Base-by-base conservation (phyloP, 2,329 filamentous ascomycete genomes). In the Leptodontidium sp. region DNA sequence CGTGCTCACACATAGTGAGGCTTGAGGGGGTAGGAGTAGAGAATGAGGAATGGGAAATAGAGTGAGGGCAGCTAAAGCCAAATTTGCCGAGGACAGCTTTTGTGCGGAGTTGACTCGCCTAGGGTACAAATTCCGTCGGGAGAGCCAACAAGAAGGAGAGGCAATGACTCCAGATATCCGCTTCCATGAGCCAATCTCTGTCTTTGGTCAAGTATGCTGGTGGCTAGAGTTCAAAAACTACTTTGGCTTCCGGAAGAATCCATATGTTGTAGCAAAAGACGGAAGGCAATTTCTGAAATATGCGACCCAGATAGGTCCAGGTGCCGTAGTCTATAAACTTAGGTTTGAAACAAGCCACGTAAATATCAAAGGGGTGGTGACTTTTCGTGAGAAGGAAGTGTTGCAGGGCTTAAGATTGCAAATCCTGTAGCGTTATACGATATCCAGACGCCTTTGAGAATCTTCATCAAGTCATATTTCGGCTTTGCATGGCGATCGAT, bases 201-300 rank as follows among this genome's bases (percentile, higher is more conserved):
- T 47, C 43, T 47, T 47, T 5, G 43, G 43, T 47, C 12, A 47
- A 47, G 12, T 47, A 47, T 47, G 43, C 43, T 47, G 43, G 43
- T 47, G 43, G 43, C 43, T 47, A 47, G 43, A 47, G 43, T 47
- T 47, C 43, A 47, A 47, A 47, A 47, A 47, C 43, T 47, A 47
- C n/a, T 47, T 47, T 47, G 43, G 43, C 43, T 47, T 47, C 43
- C 43, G 43, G 14, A 47, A 47, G n/a, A 47, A 47, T 47, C 43
- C 43, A 15, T 47, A 15, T 47, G 43, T 47, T 15, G 43, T 4
- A 47, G 43, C 43, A 15, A 47, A 47, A 47, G 43, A 47, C 43
- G 21, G 21, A 21, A 21, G 21, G 21, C 21, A 21, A 21, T 21
- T 21, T 21, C 21, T 21, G 21, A 21, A 47, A 47, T 47, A 47